These are phyloP conservation scores for Beverwykella pulmonaria DNA, from an alignment of 495 filamentous ascomycete genomes.

Conservation along the genomic window DNA sequence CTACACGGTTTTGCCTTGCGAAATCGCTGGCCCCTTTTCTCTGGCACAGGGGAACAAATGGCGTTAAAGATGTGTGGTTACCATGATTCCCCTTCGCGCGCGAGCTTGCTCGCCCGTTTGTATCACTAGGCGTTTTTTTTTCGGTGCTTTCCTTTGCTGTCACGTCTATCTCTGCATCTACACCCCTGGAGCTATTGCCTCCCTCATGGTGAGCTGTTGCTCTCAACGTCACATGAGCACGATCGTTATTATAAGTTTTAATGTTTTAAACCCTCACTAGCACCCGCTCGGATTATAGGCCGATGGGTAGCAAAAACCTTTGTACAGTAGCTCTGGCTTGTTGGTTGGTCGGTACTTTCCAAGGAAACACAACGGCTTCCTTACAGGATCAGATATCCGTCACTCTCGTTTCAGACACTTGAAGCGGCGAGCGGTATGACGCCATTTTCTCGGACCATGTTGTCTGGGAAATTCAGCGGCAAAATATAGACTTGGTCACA, in stretches of 20 bases:
- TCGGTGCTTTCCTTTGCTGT: background rate
- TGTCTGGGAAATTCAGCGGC: background rate
- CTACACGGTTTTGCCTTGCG: background rate
- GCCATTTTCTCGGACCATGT: background rate
- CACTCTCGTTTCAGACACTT: background rate
- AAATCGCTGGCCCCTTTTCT: background rate
- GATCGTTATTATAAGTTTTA: conserved; percentile 36
- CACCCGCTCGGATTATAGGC: background rate
- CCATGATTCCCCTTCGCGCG: conserved; percentile 25
- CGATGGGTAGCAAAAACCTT: conserved; percentile 10
- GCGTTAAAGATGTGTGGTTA: conserved; percentile 13
- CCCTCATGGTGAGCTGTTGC: background rate
- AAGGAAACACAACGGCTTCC: background rate
- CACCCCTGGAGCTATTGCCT: background rate
- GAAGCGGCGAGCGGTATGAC: conserved; percentile 5
- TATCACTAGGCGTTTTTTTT: conserved; percentile 19
- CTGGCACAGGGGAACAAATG: background rate
- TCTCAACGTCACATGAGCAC: background rate
- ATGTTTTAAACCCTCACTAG: conserved; percentile 41
- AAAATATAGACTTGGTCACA: conserved; percentile 13
- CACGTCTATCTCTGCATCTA: background rate
- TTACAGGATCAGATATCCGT: background rate
- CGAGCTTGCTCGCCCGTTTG: conserved; percentile 23
- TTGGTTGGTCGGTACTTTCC: background rate
- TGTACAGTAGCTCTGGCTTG: conserved; percentile 33